A percentile compares a stretch with the other conserved stretches of the same genome.
Evolutionary conservation across 108 stramenopile species (phyloP).

Genomic region (Conticribra weissflogii): DNA sequence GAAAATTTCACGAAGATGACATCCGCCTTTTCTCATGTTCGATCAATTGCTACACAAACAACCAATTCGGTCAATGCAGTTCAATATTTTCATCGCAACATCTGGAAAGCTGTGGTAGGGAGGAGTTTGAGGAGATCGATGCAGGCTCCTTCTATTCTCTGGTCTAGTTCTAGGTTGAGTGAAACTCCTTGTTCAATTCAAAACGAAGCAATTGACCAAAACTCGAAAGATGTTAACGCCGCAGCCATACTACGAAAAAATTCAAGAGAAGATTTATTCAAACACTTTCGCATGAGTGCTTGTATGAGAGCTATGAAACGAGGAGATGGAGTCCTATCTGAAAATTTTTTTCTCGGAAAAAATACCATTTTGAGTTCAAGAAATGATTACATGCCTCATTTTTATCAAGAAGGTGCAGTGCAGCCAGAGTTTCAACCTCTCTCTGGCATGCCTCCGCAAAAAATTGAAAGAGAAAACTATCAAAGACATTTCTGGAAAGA

Average conservation of each 20-base stretch:
- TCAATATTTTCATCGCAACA: neutral
- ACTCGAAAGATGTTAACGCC: neutral
- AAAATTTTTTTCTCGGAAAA: neutral
- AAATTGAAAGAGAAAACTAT: too few species aligned
- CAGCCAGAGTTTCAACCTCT: too few species aligned
- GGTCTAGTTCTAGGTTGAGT: neutral
- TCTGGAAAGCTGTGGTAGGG: neutral
- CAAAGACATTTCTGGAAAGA: too few species aligned
- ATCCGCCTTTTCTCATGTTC: too few species aligned
- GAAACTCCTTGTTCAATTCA: neutral
- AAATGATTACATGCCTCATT: too few species aligned
- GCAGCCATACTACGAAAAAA: slow-evolving; percentile 1
- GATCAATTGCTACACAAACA: too few species aligned
- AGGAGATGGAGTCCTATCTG: slow-evolving; percentile 27
- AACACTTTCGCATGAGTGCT: slow-evolving; percentile 24
- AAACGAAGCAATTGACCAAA: too few species aligned
- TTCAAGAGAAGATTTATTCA: slow-evolving; percentile 25
- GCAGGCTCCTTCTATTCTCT: neutral
- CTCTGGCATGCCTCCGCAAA: too few species aligned
- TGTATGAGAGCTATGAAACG: slow-evolving; percentile 24
- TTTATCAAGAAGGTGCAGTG: too few species aligned
- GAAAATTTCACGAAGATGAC: too few species aligned
- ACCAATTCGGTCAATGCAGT: neutral
- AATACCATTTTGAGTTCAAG: too few species aligned
- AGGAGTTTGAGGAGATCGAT: neutral